Evolutionary conservation across 225 moss, liverwort and hornwort species (phyloP), one percentile per base, ranked within the genome.

Genomic region (Bryum argenteum): DNA sequence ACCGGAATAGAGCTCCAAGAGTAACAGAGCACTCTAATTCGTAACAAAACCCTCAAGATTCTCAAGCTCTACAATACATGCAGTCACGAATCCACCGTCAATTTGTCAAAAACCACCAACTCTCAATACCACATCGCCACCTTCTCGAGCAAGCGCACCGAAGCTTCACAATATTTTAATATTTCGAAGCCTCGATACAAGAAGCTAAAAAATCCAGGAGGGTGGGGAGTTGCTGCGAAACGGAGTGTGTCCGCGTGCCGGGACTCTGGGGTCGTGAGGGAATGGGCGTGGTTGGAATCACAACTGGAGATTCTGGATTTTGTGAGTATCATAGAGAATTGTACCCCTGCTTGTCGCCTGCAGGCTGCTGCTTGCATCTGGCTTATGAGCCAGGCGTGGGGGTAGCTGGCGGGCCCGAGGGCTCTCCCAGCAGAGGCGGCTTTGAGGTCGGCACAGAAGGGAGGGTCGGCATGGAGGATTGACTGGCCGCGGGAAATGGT

Each of bases 161-260:
- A 48, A 48, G 48, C 48, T 48, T 16, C 2, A 26, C 47, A 47
- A 11, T 33, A 33, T 6, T 5, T 33, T 33, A 33, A 2, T 33
- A 33, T 33, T 33, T 33, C 33, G 33, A 33, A 33, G 7, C 33
- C 33, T 33, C 33, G 5, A 6, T 6, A 17, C 61, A 40, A 3
- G 23, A 33, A 45, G 43, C 19, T 8, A 16, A 41, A 3, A 58
- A 23, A 4, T 23, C 45, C 19, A 48, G 2, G 21, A 21, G 52
- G 15, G 14, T n/a, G 45, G 45, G 8, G 53, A 54, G 54, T 54
- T 75, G 66, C 71, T 44, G 33, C 41, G 76, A 71, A 67, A 23
- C 18, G 63, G 28, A 17, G 17, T 54, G 42, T 67, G 20, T 64
- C 61, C 80, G 77, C 60, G 70, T 73, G 5, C 39, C 65, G 26